Evolutionary conservation across 1,284 basidiomycete genomes (phyloP).

Genomic region (Papiliotrema terrestris): DNA sequence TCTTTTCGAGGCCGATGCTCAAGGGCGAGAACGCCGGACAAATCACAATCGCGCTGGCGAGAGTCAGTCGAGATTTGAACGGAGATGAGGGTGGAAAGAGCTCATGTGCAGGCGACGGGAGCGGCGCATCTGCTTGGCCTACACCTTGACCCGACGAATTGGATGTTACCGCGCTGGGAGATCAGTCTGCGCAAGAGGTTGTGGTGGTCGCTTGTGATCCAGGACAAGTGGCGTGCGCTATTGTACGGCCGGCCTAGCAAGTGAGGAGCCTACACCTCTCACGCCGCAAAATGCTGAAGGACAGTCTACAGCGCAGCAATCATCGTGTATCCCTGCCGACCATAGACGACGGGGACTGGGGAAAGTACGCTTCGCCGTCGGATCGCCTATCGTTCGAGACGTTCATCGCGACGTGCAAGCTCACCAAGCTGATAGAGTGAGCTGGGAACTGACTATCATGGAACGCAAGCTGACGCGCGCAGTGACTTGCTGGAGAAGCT

Average conservation of each 20-base stretch:
- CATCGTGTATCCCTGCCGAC: conserved; percentile 30
- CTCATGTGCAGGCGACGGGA: conserved; percentile 24
- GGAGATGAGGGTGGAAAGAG: not conserved
- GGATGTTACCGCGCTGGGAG: conserved; percentile 46
- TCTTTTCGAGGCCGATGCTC: conserved; percentile 22
- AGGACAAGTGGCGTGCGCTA: conserved; percentile 39
- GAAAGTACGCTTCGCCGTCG: not conserved
- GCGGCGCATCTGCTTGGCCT: conserved; percentile 42
- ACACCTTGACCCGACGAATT: conserved; percentile 40
- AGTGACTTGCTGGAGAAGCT: conserved; percentile 21
- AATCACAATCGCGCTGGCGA: conserved; percentile 25
- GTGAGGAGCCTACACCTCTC: not conserved
- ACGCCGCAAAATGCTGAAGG: not conserved
- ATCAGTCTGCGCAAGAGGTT: conserved; percentile 34
- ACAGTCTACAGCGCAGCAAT: conserved; percentile 12
- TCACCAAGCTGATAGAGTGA: conserved; percentile 21
- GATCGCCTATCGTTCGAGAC: conserved; percentile 19
- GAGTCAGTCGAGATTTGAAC: conserved; percentile 13
- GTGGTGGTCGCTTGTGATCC: conserved; percentile 41
- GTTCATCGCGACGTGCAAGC: conserved; percentile 28
- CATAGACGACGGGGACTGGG: conserved; percentile 23
- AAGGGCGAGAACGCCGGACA: conserved; percentile 30
- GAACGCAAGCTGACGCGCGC: not conserved
- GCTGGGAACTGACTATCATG: not conserved
- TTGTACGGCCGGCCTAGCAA: conserved; percentile 36